phyloP scores from a whole-genome alignment of 2,329 filamentous ascomycete species.

The Cladosporium sp. region DNA sequence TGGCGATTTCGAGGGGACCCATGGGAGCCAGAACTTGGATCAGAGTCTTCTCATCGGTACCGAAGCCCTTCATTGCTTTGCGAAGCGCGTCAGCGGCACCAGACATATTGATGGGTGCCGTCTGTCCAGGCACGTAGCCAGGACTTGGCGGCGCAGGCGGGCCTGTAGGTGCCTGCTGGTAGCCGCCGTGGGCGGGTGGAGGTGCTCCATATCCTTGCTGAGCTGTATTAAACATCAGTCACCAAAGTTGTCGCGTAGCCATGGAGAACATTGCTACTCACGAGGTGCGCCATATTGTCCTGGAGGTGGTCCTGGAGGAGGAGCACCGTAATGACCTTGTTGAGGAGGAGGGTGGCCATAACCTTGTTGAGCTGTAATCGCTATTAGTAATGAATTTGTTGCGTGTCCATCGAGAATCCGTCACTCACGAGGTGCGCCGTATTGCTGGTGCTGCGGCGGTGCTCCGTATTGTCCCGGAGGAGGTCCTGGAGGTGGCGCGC shows the following conservation, averaged over 20 bases:
- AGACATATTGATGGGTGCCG: constrained; percentile 66
- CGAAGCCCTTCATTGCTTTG: constrained; percentile 89
- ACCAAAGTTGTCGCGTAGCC: too few relatives aligned
- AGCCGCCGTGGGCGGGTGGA: constrained; percentile 27
- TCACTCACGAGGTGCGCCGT: not conserved
- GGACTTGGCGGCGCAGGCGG: constrained; percentile 66
- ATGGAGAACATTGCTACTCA: too few relatives aligned
- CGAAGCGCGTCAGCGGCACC: constrained; percentile 71
- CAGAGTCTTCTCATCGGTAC: constrained; percentile 79
- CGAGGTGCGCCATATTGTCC: constrained; percentile 13
- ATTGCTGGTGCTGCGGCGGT: not conserved
- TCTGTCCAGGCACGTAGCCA: constrained; percentile 74
- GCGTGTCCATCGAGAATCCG: not conserved
- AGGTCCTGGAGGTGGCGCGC: constrained; percentile 20
- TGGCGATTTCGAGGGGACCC: constrained; percentile 75
- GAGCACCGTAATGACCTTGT: too few relatives aligned
- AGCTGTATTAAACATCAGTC: too few relatives aligned
- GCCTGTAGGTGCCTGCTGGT: constrained; percentile 27
- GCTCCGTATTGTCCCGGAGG: constrained; percentile 24
- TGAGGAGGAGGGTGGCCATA: constrained; percentile 23
- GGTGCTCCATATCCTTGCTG: constrained; percentile 23
- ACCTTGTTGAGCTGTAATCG: constrained; percentile 24
- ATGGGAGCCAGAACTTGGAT: constrained; percentile 71
- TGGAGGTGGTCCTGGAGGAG: constrained; percentile 28
- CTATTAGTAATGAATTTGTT: not conserved